Evolutionary conservation across 257 asterid genomes (phyloP).

Genomic region (Mentha longifolia): DNA sequence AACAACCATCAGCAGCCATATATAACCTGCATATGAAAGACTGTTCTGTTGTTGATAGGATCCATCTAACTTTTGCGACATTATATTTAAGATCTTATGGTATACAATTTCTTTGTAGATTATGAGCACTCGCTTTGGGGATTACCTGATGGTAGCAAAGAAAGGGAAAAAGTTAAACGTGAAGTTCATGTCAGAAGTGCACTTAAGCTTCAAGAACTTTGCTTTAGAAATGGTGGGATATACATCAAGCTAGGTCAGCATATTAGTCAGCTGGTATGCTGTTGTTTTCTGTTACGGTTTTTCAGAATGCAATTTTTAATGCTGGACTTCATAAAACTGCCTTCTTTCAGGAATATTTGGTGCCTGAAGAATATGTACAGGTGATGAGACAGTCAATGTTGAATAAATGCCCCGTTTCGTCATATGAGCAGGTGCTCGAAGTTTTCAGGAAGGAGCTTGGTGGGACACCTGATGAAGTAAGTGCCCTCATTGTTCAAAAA

Average conservation of each 20-base stretch:
- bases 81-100: conserved; percentile 28
- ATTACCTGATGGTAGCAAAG: conserved; percentile 74
- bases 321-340: conserved; percentile 37
- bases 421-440: conserved; percentile 83
- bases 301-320: conserved; percentile 16
- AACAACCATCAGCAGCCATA: not conserved
- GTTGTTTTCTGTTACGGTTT: conserved; percentile 23
- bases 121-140: conserved; percentile 95
- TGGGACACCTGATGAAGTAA: conserved; percentile 84
- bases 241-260: conserved; percentile 98
- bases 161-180: conserved; percentile 69
- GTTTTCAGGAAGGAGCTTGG: conserved; percentile 96
- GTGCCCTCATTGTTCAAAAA: conserved; percentile 34
- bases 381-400: conserved; percentile 91
- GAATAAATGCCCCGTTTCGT: conserved; percentile 91
- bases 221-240: conserved; percentile 93
- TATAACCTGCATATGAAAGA: conserved; percentile 13
- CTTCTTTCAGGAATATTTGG: conserved; percentile 80
- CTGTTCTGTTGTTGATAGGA: conserved; percentile 17
- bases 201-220: conserved; percentile 80
- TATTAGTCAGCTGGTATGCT: conserved; percentile 91
- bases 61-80: conserved; percentile 4
- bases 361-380: conserved; percentile 87
- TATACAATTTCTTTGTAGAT: conserved; percentile 49
- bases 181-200: conserved; percentile 96